Evolutionary conservation across 2,329 filamentous ascomycete species (phyloP).

Genomic region (Hypomyces perniciosus): DNA sequence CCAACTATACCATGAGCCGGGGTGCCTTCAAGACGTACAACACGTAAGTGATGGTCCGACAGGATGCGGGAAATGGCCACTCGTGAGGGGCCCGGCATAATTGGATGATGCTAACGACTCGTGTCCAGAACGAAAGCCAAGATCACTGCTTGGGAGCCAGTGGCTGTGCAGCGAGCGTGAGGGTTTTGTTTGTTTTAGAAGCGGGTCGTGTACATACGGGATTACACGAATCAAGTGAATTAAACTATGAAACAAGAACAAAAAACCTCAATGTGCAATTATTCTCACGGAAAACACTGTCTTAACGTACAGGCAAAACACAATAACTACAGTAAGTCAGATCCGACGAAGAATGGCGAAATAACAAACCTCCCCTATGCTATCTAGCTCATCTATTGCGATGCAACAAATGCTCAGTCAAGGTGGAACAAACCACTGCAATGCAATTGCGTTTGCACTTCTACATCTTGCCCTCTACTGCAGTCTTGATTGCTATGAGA

Average conservation of each 20-base stretch:
- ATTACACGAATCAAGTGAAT: conserved; percentile 3
- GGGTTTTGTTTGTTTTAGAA: conserved; percentile 1
- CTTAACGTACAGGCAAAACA: not conserved
- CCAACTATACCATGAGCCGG: conserved; percentile 68
- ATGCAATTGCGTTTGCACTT: not conserved
- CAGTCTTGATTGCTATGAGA: conserved; percentile 34
- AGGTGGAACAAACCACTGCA: conserved; percentile 5
- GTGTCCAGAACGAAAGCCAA: conserved; percentile 46
- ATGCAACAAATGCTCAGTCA: conserved; percentile 12
- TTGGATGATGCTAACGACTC: conserved; percentile 15
- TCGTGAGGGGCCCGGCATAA: not conserved
- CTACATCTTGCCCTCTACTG: conserved; percentile 31
- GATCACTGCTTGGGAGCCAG: conserved; percentile 47
- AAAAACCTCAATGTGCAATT: not conserved
- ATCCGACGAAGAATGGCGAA: not conserved
- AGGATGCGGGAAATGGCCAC: not conserved
- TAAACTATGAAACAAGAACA: not conserved
- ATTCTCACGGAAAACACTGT: not conserved
- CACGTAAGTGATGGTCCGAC: conserved; percentile 60
- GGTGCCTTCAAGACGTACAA: conserved; percentile 89
- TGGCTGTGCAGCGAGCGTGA: conserved; percentile 30
- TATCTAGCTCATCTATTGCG: conserved; percentile 13
- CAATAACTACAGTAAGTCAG: not conserved
- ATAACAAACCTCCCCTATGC: conserved; percentile 1
- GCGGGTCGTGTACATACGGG: conserved; percentile 27